A percentile compares a stretch with the other conserved stretches of the same genome.
Evolutionary conservation across 2,329 filamentous ascomycete genomes (phyloP).

Genomic region (Aspergillus pseudonomiae): DNA sequence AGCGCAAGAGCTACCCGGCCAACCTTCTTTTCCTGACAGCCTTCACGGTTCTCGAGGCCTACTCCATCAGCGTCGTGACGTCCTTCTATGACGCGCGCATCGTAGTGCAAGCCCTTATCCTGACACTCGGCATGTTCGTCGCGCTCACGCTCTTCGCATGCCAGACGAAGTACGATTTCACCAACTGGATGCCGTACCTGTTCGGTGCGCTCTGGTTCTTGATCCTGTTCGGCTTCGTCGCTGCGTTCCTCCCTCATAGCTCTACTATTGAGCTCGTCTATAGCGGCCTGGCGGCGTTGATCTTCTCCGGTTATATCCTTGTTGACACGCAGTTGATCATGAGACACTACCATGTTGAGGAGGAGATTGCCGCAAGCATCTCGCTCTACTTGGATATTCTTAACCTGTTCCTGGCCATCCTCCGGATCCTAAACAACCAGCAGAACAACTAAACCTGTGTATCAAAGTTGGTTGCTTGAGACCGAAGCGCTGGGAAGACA

Average conservation of each 20-base stretch:
- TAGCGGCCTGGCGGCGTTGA: conserved; percentile 75
- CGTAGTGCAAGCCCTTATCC: conserved; percentile 85
- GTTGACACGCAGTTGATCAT: conserved; percentile 96
- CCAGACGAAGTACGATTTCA: conserved; percentile 98
- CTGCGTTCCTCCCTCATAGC: conserved; percentile 81
- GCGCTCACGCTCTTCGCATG: conserved; percentile 79
- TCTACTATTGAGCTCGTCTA: conserved; percentile 84
- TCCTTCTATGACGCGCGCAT: conserved; percentile 84
- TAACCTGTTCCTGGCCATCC: conserved; percentile 94
- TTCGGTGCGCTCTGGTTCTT: conserved; percentile 89
- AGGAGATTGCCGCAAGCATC: conserved; percentile 94
- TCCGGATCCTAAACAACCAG: conserved; percentile 95
- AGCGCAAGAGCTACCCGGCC: conserved; percentile 90
- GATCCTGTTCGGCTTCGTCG: conserved; percentile 90
- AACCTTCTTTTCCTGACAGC: conserved; percentile 90
- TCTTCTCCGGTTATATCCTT: conserved; percentile 94
- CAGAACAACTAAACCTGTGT: conserved; percentile 72
- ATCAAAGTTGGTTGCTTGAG: not conserved
- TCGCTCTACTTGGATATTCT: conserved; percentile 94
- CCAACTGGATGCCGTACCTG: conserved; percentile 92
- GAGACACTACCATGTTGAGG: conserved; percentile 94
- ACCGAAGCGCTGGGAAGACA: not conserved
- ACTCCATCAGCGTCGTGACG: conserved; percentile 88
- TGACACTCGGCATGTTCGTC: conserved; percentile 72
- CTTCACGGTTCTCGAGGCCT: conserved; percentile 91